Conservation (phyloP, 257 asterid species). For the Solanum verrucosum region DNA sequence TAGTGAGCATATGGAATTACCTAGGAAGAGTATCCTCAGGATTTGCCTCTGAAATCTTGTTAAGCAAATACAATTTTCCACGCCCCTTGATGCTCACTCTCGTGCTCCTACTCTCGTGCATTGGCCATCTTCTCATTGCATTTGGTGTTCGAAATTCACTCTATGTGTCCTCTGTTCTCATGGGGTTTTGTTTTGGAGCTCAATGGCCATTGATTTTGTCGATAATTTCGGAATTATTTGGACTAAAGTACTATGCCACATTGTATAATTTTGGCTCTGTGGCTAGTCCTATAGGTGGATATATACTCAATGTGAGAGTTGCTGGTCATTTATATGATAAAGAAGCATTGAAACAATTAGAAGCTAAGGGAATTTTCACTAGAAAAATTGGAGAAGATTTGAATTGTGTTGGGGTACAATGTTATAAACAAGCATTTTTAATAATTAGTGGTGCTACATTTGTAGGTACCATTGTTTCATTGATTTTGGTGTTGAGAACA, state of each 20-base stretch:
- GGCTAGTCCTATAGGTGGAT: constrained; percentile 35
- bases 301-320: constrained; percentile 27
- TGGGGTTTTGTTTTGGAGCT: constrained; percentile 50
- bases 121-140: constrained; percentile 46
- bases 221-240: constrained; percentile 42
- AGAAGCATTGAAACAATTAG: constrained; percentile 29
- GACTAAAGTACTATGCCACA: constrained; percentile 36
- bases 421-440: constrained; percentile 21
- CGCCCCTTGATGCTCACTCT: constrained; percentile 34
- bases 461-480: constrained; percentile 15
- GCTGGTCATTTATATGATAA: constrained; percentile 33
- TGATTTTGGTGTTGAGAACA: constrained; percentile 28
- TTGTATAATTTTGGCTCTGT: constrained; percentile 21
- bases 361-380: constrained; percentile 3
- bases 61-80: constrained; percentile 36
- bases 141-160: constrained; percentile 36
- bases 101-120: constrained; percentile 34
- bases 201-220: constrained; percentile 47
- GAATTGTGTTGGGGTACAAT: constrained; percentile 23
- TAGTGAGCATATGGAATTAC: constrained; percentile 58
- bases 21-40: constrained; percentile 39
- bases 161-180: constrained; percentile 25
- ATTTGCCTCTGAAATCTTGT: constrained; percentile 32
- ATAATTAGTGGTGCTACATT: constrained; percentile 20
- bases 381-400: constrained; percentile 23